Conservation (phyloP, 164 flowering plant species). For the Stephania cephalantha region DNA sequence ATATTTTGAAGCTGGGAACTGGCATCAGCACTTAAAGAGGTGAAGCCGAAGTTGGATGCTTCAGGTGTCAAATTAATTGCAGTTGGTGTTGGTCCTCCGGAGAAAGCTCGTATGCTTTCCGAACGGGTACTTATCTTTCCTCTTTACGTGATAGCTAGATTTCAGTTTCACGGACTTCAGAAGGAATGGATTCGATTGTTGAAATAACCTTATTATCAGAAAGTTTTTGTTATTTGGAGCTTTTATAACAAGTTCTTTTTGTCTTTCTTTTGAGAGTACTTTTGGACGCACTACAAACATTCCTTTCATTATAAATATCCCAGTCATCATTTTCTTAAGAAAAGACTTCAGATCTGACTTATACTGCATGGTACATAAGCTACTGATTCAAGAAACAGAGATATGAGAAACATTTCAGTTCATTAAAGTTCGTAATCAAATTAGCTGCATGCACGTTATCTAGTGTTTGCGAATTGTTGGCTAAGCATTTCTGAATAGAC, state of each 20-base stretch:
- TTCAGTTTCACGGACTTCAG: not conserved
- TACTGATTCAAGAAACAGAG: too few species aligned
- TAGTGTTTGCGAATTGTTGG: too few species aligned
- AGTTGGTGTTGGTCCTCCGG: slow-evolving; percentile 81
- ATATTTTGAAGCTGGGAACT: slow-evolving; percentile 69
- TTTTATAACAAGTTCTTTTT: not conserved
- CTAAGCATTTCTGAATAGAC: too few species aligned
- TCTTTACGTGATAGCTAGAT: not conserved
- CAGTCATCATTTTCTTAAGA: too few species aligned
- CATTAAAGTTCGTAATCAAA: too few species aligned
- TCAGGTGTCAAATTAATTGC: slow-evolving; percentile 88
- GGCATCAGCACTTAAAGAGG: slow-evolving; percentile 64
- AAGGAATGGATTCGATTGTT: not conserved
- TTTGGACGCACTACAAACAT: not conserved
- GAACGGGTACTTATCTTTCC: slow-evolving; percentile 43
- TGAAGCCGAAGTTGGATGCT: slow-evolving; percentile 55
- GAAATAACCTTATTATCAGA: not conserved
- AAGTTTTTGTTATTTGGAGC: not conserved
- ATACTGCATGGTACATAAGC: too few species aligned
- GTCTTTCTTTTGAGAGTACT: not conserved
- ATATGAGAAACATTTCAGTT: too few species aligned
- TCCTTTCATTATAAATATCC: too few species aligned
- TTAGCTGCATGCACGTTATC: too few species aligned
- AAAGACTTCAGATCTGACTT: too few species aligned
- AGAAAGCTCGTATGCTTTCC: slow-evolving; percentile 80